phyloP scores from a whole-genome alignment of 1,284 basidiomycete species.

The Marasmius sp. region DNA sequence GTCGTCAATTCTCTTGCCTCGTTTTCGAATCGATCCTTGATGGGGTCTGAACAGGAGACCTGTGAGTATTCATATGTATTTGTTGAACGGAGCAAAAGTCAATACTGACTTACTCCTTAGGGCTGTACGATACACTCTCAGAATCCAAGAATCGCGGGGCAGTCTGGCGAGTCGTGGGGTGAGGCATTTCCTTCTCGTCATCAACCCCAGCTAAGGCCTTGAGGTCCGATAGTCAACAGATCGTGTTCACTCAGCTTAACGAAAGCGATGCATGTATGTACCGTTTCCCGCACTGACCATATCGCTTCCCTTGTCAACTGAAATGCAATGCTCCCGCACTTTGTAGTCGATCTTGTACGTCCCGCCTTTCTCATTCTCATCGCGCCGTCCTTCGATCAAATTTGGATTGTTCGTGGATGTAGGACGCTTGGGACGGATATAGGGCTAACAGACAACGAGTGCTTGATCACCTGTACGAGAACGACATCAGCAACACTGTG shows the following conservation, averaged over 20 bases:
- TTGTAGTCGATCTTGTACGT: constrained; percentile 28
- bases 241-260: constrained; percentile 53
- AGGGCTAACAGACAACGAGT: constrained; percentile 56
- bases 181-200: constrained; percentile 8
- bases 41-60: constrained; percentile 59
- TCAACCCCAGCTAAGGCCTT: not conserved
- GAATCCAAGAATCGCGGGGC: constrained; percentile 51
- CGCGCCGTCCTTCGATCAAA: not conserved
- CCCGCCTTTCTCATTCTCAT: not conserved
- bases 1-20: constrained; percentile 46
- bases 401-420: not conserved
- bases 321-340: not conserved
- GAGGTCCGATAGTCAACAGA: constrained; percentile 44
- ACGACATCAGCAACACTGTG: constrained; percentile 58
- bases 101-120: constrained; percentile 24
- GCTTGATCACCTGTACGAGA: constrained; percentile 50
- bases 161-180: constrained; percentile 61
- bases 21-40: constrained; percentile 50
- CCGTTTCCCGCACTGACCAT: not conserved
- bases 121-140: constrained; percentile 53
- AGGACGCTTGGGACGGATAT: constrained; percentile 70
- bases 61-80: constrained; percentile 34
- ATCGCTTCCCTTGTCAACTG: not conserved
- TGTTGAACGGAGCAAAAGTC: not conserved
- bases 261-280: constrained; percentile 38